These are phyloP conservation scores for Farysia itapuensis DNA, from an alignment of 1,284 basidiomycete genomes.

Conservation along the genomic window DNA sequence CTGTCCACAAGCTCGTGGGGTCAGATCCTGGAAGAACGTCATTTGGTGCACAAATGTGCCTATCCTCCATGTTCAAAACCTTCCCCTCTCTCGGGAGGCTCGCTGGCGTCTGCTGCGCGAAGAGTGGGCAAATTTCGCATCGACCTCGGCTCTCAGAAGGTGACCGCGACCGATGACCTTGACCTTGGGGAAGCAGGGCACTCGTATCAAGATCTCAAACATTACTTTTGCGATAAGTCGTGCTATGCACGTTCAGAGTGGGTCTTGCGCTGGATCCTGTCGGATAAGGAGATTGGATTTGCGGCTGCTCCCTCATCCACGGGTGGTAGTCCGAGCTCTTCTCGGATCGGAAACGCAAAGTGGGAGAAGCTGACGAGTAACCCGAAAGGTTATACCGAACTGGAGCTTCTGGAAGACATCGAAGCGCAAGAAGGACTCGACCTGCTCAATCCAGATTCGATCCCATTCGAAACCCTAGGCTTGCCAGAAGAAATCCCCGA, in stretches of 20 bases:
- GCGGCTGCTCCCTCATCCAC: neutral
- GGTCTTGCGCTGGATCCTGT: conserved; percentile 29
- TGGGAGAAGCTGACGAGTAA: conserved; percentile 76
- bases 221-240: conserved; percentile 12
- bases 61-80: conserved; percentile 12
- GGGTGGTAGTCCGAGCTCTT: no score
- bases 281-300: conserved; percentile 7
- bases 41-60: conserved; percentile 12
- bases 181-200: conserved; percentile 17
- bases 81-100: conserved; percentile 1
- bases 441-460: neutral
- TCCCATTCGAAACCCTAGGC: neutral
- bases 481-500: neutral
- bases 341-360: conserved; percentile 74
- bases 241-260: conserved; percentile 31
- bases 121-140: conserved; percentile 8
- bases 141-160: conserved; percentile 5
- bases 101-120: neutral
- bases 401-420: conserved; percentile 35
- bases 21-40: conserved; percentile 24
- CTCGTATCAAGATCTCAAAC: conserved; percentile 14
- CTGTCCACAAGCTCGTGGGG: conserved; percentile 17
- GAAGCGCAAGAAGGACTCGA: conserved; percentile 1
- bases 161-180: conserved; percentile 6
- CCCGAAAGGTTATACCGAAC: conserved; percentile 74